Evolutionary conservation across 2,329 filamentous ascomycete species (phyloP).

Genomic region (Aspergillus latus): DNA sequence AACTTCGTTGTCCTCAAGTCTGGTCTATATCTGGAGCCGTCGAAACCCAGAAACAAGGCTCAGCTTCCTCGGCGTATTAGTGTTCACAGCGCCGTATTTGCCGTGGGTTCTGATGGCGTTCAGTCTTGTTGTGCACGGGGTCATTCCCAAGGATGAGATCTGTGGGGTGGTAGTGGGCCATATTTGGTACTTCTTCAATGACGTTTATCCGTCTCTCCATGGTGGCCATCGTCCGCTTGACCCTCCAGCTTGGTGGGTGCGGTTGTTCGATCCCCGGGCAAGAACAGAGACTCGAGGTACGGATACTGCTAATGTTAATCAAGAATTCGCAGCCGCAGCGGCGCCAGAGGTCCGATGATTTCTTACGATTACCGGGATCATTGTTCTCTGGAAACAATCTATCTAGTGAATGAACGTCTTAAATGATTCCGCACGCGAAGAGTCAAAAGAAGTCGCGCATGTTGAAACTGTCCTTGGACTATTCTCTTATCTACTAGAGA

Average conservation of each 20-base stretch:
- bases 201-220: constrained; percentile 91
- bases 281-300: constrained; percentile 21
- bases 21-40: constrained; percentile 97
- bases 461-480: background rate
- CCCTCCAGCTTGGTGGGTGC: constrained; percentile 85
- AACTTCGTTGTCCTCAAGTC: constrained; percentile 84
- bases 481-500: background rate
- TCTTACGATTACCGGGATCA: background rate
- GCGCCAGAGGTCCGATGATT: constrained; percentile 35
- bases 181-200: constrained; percentile 96
- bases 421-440: background rate
- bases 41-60: constrained; percentile 89
- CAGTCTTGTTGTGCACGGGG: constrained; percentile 85
- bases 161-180: constrained; percentile 94
- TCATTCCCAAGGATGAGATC: constrained; percentile 90
- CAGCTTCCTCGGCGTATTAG: constrained; percentile 82
- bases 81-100: constrained; percentile 90
- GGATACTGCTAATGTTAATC: constrained; percentile 31
- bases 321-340: constrained; percentile 35
- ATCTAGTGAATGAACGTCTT: background rate
- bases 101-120: constrained; percentile 96
- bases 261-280: constrained; percentile 64
- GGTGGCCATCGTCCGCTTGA: constrained; percentile 81
- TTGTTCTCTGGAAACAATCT: background rate
- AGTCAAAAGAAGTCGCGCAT: too few relatives aligned